These are phyloP conservation scores for Lichtheimia ramosa DNA, from an alignment of 371 early-diverging fungal genomes.

Conservation along the genomic window DNA sequence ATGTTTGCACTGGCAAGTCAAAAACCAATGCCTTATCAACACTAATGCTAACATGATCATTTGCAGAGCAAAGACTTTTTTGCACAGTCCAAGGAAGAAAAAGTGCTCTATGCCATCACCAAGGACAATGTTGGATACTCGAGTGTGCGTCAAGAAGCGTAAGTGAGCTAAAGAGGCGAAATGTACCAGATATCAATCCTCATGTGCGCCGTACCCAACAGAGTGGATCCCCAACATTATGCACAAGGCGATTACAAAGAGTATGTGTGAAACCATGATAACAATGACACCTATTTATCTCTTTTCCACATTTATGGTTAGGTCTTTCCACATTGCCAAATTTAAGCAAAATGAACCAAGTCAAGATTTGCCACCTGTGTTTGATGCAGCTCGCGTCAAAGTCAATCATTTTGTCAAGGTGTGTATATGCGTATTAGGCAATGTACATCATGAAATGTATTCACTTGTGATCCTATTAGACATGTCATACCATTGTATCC, in stretches of 20 bases:
- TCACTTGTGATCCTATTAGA: not conserved
- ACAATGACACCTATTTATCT: too few species aligned
- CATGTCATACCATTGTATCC: conserved; percentile 18
- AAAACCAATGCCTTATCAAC: not conserved
- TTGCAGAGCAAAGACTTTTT: conserved; percentile 41
- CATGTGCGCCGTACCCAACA: conserved; percentile 12
- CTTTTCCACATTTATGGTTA: conserved; percentile 4
- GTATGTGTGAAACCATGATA: conserved; percentile 15
- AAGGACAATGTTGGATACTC: conserved; percentile 29
- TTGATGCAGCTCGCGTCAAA: conserved; percentile 7
- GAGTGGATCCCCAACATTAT: conserved; percentile 41
- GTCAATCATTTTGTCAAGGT: conserved; percentile 19
- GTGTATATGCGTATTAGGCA: too few species aligned
- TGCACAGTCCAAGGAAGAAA: conserved; percentile 24
- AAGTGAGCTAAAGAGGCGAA: not conserved
- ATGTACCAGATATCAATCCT: not conserved
- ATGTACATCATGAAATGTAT: not conserved
- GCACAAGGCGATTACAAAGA: conserved; percentile 50
- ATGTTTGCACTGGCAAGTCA: conserved; percentile 32
- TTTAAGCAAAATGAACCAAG: conserved; percentile 19
- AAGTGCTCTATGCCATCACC: conserved; percentile 16
- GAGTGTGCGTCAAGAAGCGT: conserved; percentile 25
- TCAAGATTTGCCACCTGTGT: conserved; percentile 15
- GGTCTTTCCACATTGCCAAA: conserved; percentile 48
- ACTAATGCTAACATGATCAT: not conserved